phyloP scores from a whole-genome alignment of 2,329 filamentous ascomycete species.

The Aspergillus nomiae region DNA sequence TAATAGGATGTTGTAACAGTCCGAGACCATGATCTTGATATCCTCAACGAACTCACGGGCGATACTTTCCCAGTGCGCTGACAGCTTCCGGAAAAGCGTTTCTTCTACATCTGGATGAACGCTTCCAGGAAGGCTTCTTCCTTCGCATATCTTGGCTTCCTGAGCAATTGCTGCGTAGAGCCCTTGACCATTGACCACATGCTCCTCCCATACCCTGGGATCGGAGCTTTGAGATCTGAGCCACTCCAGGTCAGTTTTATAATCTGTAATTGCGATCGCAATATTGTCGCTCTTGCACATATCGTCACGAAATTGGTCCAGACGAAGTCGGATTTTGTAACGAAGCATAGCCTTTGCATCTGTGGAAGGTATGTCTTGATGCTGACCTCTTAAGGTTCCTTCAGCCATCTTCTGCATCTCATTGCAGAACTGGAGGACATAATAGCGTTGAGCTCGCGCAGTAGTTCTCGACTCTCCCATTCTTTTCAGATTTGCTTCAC shows the following conservation, averaged over 20 bases:
- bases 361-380: constrained; percentile 15
- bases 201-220: not conserved
- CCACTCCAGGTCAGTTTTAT: not conserved
- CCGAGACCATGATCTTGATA: not conserved
- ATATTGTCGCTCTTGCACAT: not conserved
- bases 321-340: not conserved
- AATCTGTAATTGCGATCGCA: not conserved
- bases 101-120: constrained; percentile 19
- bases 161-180: constrained; percentile 6
- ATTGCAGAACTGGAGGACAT: constrained; percentile 15
- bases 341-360: not conserved
- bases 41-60: not conserved
- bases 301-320: not conserved
- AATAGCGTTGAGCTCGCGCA: constrained; percentile 11
- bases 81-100: constrained; percentile 12
- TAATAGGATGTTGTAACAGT: not conserved
- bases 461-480: constrained; percentile 5
- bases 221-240: not conserved
- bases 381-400: constrained; percentile 14
- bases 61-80: constrained; percentile 1
- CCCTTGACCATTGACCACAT: not conserved
- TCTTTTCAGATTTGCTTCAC: not conserved
- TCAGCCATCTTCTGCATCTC: constrained; percentile 19
- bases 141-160: constrained; percentile 14
- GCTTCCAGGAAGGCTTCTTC: constrained; percentile 14